Conservation (phyloP, 106 monocot genomes). For the Dendrobium officinale region DNA sequence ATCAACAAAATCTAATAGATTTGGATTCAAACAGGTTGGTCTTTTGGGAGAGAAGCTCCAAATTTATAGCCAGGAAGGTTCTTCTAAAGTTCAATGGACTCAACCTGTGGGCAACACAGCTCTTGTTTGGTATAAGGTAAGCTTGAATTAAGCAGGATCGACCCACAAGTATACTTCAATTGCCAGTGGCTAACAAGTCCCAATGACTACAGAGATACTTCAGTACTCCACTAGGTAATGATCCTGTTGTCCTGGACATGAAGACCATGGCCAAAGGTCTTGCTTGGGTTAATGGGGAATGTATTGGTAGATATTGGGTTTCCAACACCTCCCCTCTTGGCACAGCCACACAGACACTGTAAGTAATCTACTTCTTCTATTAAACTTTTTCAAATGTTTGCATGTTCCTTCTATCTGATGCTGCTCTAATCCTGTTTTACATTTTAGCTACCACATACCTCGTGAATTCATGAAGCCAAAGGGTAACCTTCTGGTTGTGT, state of each 20-base stretch:
- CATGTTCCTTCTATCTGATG: not conserved
- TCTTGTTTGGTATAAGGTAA: constrained; percentile 46
- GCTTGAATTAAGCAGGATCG: too few relatives aligned
- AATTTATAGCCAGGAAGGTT: constrained; percentile 17
- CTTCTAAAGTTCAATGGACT: constrained; percentile 26
- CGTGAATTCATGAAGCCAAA: constrained; percentile 51
- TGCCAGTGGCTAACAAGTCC: not conserved
- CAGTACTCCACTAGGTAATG: constrained; percentile 49
- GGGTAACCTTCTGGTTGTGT: constrained; percentile 18
- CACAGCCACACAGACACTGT: constrained; percentile 61
- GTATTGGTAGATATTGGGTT: constrained; percentile 72
- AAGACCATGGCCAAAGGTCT: constrained; percentile 72
- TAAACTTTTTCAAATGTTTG: not conserved
- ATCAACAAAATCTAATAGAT: not conserved
- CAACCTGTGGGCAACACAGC: constrained; percentile 8
- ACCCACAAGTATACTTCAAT: not conserved
- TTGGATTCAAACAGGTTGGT: constrained; percentile 17
- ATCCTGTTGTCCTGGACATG: constrained; percentile 67
- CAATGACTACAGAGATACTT: constrained; percentile 44
- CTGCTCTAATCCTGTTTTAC: not conserved
- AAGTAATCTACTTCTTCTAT: constrained; percentile 8
- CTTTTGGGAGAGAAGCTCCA: constrained; percentile 30
- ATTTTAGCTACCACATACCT: constrained; percentile 70
- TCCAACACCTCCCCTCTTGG: constrained; percentile 61
- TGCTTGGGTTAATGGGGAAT: constrained; percentile 53